Conservation (phyloP, 106 monocot species). For the Phalaenopsis equestris region DNA sequence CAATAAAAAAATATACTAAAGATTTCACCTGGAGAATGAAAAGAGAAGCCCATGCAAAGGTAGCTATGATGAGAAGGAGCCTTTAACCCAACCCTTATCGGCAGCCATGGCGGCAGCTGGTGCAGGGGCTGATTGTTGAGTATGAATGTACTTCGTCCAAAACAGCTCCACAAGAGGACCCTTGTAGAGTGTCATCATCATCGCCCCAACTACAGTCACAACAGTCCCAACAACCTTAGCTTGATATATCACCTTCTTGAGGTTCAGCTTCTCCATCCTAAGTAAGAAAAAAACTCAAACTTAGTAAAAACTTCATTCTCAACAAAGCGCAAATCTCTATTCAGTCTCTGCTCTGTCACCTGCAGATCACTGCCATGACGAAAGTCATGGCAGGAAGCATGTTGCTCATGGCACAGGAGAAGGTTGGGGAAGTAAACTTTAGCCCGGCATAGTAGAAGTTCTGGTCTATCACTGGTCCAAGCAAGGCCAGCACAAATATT, state of each 20-base stretch:
- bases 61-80: slow-evolving; percentile 33
- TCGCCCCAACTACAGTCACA: slow-evolving; percentile 39
- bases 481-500: slow-evolving; percentile 54
- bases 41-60: slow-evolving; percentile 29
- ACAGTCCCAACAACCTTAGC: slow-evolving; percentile 33
- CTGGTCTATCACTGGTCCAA: slow-evolving; percentile 75
- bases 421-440: slow-evolving; percentile 63
- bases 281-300: not conserved
- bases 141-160: slow-evolving; percentile 10
- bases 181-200: slow-evolving; percentile 48
- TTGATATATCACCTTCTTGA: slow-evolving; percentile 36
- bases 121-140: not conserved
- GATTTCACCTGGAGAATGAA: slow-evolving; percentile 38
- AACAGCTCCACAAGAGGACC: slow-evolving; percentile 33
- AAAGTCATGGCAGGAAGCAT: slow-evolving; percentile 79
- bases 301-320: not conserved
- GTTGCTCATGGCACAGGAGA: slow-evolving; percentile 81
- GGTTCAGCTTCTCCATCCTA: slow-evolving; percentile 48
- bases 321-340: not conserved
- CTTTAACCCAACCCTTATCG: slow-evolving; percentile 26
- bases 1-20: not conserved
- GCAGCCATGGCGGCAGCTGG: not conserved
- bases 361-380: slow-evolving; percentile 49
- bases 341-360: slow-evolving; percentile 7
- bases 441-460: slow-evolving; percentile 77